Percentiles rank a stretch among this genome's conserved stretches.
Evolutionary conservation across 305 asterid genomes (phyloP).

Genomic region (Fraxinus floribunda): DNA sequence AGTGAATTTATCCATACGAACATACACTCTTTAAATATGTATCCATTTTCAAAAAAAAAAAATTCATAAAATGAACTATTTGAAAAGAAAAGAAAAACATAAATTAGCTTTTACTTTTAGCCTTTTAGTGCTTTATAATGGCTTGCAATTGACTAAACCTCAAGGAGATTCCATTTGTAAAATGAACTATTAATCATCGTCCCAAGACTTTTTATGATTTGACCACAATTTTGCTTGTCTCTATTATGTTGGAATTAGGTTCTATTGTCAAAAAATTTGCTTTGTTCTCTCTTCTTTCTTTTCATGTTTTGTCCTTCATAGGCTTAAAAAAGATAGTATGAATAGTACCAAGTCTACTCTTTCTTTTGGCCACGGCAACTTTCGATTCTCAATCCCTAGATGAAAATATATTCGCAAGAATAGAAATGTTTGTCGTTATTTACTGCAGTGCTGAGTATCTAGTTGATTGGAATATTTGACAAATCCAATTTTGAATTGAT

Average conservation of each 20-base stretch:
- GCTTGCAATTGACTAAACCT: constrained; percentile 37
- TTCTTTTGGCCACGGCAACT: too few species aligned
- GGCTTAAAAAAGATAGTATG: not conserved
- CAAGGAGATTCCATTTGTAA: constrained; percentile 23
- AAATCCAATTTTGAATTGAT: too few species aligned
- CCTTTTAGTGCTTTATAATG: not conserved
- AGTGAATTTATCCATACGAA: too few species aligned
- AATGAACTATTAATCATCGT: constrained; percentile 24
- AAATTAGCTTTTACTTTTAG: not conserved
- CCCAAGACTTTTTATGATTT: constrained; percentile 22
- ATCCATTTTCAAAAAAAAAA: not conserved
- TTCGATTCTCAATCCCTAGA: not conserved
- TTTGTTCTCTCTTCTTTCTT: constrained; percentile 12
- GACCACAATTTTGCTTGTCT: constrained; percentile 26
- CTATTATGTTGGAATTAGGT: constrained; percentile 18
- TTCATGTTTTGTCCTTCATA: constrained; percentile 14
- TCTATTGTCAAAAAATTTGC: not conserved
- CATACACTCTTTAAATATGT: too few species aligned
- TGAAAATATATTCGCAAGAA: not conserved
- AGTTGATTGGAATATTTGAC: too few species aligned
- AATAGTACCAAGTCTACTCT: too few species aligned
- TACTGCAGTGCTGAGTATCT: not conserved
- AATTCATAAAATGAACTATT: not conserved
- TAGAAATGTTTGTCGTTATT: too few species aligned
- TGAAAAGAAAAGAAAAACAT: not conserved